phyloP scores from a whole-genome alignment of 1,284 basidiomycete species.

The Austropuccinia psidii region DNA sequence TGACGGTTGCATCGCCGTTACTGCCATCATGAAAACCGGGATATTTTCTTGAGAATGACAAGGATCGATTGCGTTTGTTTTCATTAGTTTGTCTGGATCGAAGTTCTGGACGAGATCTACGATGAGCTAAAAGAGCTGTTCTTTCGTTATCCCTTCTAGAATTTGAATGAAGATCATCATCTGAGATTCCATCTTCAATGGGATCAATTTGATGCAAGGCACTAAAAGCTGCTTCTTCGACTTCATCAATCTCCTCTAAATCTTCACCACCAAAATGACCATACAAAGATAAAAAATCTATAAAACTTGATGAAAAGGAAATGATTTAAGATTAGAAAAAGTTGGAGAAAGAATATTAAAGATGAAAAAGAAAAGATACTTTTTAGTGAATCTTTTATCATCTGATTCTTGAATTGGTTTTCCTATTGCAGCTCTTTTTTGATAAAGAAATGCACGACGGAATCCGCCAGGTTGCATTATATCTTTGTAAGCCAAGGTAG shows the following conservation, averaged over 20 bases:
- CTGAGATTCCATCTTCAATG: slow-evolving; percentile 53
- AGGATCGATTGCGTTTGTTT: too few relatives aligned
- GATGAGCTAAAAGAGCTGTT: slow-evolving; percentile 24
- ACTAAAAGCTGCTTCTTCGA: slow-evolving; percentile 55
- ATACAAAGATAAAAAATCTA: slow-evolving; percentile 84
- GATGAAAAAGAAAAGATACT: background rate
- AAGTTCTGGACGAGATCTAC: background rate
- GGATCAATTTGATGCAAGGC: slow-evolving; percentile 47
- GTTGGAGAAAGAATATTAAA: background rate
- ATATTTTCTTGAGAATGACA: background rate
- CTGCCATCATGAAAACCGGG: slow-evolving; percentile 17
- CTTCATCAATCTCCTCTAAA: slow-evolving; percentile 79
- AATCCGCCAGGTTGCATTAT: slow-evolving; percentile 35
- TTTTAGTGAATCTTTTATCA: slow-evolving; percentile 10
- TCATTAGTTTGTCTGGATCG: background rate
- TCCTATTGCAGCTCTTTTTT: slow-evolving; percentile 18
- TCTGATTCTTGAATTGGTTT: background rate
- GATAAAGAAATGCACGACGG: slow-evolving; percentile 10
- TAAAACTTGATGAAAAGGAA: slow-evolving; percentile 58
- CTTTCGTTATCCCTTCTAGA: slow-evolving; percentile 25
- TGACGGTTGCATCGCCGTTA: slow-evolving; percentile 69
- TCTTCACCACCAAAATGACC: slow-evolving; percentile 86
- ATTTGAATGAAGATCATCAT: slow-evolving; percentile 16
- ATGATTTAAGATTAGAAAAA: background rate
- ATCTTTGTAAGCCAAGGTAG: slow-evolving; percentile 17